Base-by-base conservation (phyloP, 768 basidiomycete species). In the Tricholoma terreum region DNA sequence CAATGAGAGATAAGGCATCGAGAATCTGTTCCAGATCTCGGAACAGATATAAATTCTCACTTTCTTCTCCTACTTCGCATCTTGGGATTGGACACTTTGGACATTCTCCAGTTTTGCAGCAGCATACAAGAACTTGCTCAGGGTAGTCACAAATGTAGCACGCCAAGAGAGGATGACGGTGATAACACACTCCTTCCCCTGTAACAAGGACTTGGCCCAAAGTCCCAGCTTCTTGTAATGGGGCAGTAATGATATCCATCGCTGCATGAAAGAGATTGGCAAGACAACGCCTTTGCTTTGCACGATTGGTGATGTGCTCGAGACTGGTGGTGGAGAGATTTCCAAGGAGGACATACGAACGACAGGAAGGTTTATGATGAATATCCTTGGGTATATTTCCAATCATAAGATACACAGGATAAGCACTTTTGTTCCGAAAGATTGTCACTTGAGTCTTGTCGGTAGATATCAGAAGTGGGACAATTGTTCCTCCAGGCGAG, bases 331-430 rank as follows among this genome's bases (percentile, higher is more conserved):
- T 72, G 0, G 77, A 76, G 0, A 82, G 66, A 56, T 80, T 80
- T 0, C 65, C 79, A 0, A 83, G 27, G 0, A 81, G 68, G 1
- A 80, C 62, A 14, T 69, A 62, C 0, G 69, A 75, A 12, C 61
- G 67, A 33, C 58, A 60, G 69, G 71, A 74, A 0, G 76, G 75
- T 55, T 78, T 69, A 1, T 71, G 62, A 1, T 69, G 70, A 14
- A 77, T 70, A 1, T 71, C 63, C 55, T 80, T 80, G 0, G 71
- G 67, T 4, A 82, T 67, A 54, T 81, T 80, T 0, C 78, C 79
- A 54, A 81, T 74, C 0, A 80, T 77, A 15, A 81, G 49, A 57
- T 83, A 83, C 0, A 82, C 69, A 0, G 80, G 80, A 61, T 77
- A 81, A 10, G 76, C 75, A 22, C 61, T 56, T 58, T 80, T 78